These are phyloP conservation scores for Trifolium dubium DNA, from an alignment of 306 rosid species.

Conservation along the genomic window DNA sequence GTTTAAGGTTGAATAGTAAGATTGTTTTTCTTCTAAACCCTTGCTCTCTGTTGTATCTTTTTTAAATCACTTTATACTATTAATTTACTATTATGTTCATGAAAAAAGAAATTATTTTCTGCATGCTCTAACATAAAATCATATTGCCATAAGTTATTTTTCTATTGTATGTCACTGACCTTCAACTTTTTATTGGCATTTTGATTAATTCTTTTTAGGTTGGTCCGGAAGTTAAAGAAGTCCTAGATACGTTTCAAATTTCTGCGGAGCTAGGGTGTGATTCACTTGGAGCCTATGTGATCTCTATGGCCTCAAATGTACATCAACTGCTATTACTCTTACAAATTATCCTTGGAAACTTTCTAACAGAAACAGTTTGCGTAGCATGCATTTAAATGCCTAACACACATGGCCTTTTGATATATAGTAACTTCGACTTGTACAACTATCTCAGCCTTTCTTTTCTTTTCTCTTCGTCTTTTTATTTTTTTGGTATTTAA, in stretches of 20 bases:
- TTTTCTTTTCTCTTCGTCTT: not conserved
- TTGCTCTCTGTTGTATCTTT: too few relatives aligned
- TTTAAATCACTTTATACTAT: too few relatives aligned
- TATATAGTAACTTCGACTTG: conserved; percentile 8
- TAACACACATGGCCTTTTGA: conserved; percentile 16
- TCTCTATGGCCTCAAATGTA: conserved; percentile 94
- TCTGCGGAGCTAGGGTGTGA: conserved; percentile 82
- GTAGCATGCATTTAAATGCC: conserved; percentile 11
- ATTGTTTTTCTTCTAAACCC: conserved; percentile 5
- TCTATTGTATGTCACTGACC: not conserved
- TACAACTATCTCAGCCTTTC: not conserved
- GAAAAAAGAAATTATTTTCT: not conserved
- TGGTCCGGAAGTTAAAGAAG: conserved; percentile 68
- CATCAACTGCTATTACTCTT: conserved; percentile 23
- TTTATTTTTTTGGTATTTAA: not conserved
- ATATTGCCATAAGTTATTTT: not conserved
- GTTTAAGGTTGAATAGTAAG: not conserved
- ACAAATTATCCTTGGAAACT: conserved; percentile 3
- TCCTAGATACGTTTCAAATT: conserved; percentile 69
- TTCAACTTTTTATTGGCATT: conserved; percentile 21
- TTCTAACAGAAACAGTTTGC: conserved; percentile 10
- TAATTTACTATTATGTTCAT: not conserved
- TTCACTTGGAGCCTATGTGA: conserved; percentile 91
- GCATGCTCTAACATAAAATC: not conserved
- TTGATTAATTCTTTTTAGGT: conserved; percentile 56